Percentiles rank a stretch among this genome's conserved stretches.
phyloP scores from a whole-genome alignment of 2,329 filamentous ascomycete genomes.

The Lizonia empirigonia region DNA sequence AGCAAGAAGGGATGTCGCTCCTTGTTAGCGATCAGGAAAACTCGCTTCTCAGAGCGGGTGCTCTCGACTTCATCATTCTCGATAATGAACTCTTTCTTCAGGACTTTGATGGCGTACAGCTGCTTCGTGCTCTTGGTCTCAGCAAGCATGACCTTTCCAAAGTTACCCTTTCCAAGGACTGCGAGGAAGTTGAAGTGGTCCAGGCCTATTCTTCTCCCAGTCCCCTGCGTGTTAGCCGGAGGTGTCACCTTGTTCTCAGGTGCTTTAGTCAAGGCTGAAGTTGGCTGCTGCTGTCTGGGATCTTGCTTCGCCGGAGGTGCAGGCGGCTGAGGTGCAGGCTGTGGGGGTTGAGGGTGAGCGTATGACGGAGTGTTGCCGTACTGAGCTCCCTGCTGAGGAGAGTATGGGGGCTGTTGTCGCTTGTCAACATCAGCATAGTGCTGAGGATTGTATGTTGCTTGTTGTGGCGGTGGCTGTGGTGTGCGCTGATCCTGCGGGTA shows the following conservation, averaged over 20 bases:
- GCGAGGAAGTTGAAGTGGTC: constrained; percentile 99
- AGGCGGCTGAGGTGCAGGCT: constrained; percentile 15
- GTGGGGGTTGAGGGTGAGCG: constrained; percentile 46
- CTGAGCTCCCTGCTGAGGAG: constrained; percentile 11
- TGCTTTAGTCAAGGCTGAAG: constrained; percentile 40
- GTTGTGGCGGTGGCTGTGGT: constrained; percentile 52
- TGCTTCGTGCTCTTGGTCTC: constrained; percentile 93
- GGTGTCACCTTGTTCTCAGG: constrained; percentile 65
- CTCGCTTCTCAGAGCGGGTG: constrained; percentile 94
- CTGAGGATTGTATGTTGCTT: constrained; percentile 74
- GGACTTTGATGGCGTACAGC: constrained; percentile 96
- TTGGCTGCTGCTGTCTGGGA: constrained; percentile 45
- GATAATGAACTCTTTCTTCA: constrained; percentile 99
- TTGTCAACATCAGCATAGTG: constrained; percentile 66
- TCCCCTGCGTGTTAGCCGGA: constrained; percentile 70
- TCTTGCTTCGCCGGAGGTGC: constrained; percentile 12
- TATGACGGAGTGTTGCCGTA: constrained; percentile 26
- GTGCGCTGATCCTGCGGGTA: constrained; percentile 50
- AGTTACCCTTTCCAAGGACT: constrained; percentile 97
- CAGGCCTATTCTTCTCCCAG: constrained; percentile 84
- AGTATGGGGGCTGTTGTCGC: constrained; percentile 39
- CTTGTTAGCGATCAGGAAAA: constrained; percentile 96
- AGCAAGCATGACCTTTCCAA: constrained; percentile 99
- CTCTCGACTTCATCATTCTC: constrained; percentile 99
- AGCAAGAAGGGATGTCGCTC: constrained; percentile 95